These are phyloP conservation scores for Flueggea neowawraea DNA, from an alignment of 441 rosid genomes.

Conservation along the genomic window DNA sequence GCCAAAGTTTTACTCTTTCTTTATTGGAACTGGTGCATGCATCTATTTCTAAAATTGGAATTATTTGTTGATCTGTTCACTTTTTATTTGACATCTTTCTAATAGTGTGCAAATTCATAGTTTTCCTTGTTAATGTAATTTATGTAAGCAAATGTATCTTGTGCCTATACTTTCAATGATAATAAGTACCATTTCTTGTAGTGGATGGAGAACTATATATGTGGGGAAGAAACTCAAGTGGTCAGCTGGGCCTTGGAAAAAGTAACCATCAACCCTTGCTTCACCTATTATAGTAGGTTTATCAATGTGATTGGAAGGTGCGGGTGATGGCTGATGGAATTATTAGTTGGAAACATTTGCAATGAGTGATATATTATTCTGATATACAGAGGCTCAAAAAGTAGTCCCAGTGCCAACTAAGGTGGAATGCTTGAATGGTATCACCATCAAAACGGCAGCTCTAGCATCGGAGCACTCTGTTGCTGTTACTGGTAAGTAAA, in stretches of 20 bases:
- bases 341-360: not conserved
- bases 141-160: not conserved
- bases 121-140: not conserved
- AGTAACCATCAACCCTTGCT: conserved; percentile 34
- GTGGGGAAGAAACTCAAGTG: conserved; percentile 96
- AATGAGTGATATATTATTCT: not conserved
- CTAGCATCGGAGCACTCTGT: conserved; percentile 91
- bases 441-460: conserved; percentile 59
- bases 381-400: conserved; percentile 57
- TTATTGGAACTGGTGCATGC: too few relatives aligned
- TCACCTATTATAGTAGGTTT: not conserved
- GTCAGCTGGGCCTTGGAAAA: conserved; percentile 97
- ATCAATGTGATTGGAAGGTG: conserved; percentile 7
- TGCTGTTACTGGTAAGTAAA: conserved; percentile 76
- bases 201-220: conserved; percentile 85
- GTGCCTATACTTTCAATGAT: not conserved
- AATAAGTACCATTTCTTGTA: conserved; percentile 21
- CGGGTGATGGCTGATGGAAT: not conserved
- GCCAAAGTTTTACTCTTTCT: too few relatives aligned
- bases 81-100: too few relatives aligned
- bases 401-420: conserved; percentile 60
- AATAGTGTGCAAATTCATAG: not conserved
- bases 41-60: too few relatives aligned
- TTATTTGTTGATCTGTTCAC: too few relatives aligned
- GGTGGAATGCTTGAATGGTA: conserved; percentile 71